These are phyloP conservation scores for Arabidopsis arenosa DNA, from an alignment of 345 rosid genomes.

Conservation along the genomic window DNA sequence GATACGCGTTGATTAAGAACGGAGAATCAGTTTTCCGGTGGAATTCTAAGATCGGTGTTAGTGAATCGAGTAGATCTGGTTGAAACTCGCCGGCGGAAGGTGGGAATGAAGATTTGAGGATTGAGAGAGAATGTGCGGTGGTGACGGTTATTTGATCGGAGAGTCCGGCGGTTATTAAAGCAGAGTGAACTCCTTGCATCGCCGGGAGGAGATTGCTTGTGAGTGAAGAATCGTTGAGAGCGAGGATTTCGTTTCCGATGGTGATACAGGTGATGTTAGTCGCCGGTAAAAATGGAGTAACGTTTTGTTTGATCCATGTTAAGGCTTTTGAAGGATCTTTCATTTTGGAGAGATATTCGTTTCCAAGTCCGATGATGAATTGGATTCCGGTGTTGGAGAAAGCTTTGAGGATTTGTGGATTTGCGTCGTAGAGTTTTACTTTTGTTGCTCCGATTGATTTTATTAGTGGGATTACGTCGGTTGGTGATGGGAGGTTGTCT, in stretches of 20 bases:
- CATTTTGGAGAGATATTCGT: conserved; percentile 68
- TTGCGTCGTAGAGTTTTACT: conserved; percentile 90
- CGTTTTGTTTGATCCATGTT: conserved; percentile 74
- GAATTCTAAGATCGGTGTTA: conserved; percentile 66
- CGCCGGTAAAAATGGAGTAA: conserved; percentile 69
- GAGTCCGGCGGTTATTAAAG: conserved; percentile 64
- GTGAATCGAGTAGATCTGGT: conserved; percentile 56
- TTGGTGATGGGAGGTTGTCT: conserved; percentile 78
- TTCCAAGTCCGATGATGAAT: conserved; percentile 80
- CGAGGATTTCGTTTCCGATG: conserved; percentile 87
- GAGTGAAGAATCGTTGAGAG: conserved; percentile 75
- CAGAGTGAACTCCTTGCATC: conserved; percentile 77
- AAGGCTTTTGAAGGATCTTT: conserved; percentile 64
- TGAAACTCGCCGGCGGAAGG: conserved; percentile 87
- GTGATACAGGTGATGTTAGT: conserved; percentile 84
- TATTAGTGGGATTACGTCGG: conserved; percentile 69
- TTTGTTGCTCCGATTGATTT: conserved; percentile 87
- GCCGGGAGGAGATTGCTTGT: conserved; percentile 70
- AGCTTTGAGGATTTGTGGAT: conserved; percentile 73
- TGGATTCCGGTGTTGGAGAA: conserved; percentile 77
- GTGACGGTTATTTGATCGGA: conserved; percentile 75
- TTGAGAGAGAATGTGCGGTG: conserved; percentile 74
- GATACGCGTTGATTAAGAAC: conserved; percentile 88
- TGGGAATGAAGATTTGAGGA: conserved; percentile 79
- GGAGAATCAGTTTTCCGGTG: conserved; percentile 73